Base-by-base conservation (phyloP, 345 rosid genomes). In the Orychophragmus violaceus region DNA sequence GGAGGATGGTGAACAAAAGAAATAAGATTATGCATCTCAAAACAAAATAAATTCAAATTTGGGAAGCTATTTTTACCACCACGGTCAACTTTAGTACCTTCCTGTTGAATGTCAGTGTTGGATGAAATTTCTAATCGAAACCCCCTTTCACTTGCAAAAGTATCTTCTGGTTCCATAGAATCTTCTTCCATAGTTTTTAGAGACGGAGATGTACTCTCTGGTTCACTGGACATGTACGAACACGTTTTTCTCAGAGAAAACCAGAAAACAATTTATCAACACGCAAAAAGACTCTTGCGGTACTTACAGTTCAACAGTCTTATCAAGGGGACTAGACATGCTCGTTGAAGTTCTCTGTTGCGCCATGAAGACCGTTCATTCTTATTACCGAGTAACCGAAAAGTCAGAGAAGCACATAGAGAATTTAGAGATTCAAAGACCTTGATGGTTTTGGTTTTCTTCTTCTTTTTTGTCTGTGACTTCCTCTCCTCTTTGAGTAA, bases 331-430 rank as follows among this genome's bases (percentile, higher is more conserved):
- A 24, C 37, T 16, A 57, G 64, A 13, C 37, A 24, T 23, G 37
- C 49, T 45, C 19, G 46, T 6, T 52, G 74, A 62, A 62, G 54
- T 21, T 70, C 0, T 30, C 68, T 70, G 74, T 36, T 11, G 2
- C 59, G 8, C 59, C 59, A 69, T 5, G 30, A 68, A 70, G 21
- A 58, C 36, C 8, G 33, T 6, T 57, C 46, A 30, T 5, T 57
- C 64, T 27, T 57, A 68, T 18, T 57, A 57, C 64, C 18, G 5
- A 30, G 6, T 8, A 45, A 44, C 42, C 2, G 42, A 45, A 44
- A 29, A 19, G 4, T 21, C 41, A 55, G 12, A 66, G 53, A 67
- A 44, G 13, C 25, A 52, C 17, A 37, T 7, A 39, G 48, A 46
- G 49, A 59, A 22, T 27, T 50, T 23, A 60, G 60, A 49, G 28